phyloP scores from a whole-genome alignment of 1,284 basidiomycete genomes.

The Rhodotorula mucilaginosa region DNA sequence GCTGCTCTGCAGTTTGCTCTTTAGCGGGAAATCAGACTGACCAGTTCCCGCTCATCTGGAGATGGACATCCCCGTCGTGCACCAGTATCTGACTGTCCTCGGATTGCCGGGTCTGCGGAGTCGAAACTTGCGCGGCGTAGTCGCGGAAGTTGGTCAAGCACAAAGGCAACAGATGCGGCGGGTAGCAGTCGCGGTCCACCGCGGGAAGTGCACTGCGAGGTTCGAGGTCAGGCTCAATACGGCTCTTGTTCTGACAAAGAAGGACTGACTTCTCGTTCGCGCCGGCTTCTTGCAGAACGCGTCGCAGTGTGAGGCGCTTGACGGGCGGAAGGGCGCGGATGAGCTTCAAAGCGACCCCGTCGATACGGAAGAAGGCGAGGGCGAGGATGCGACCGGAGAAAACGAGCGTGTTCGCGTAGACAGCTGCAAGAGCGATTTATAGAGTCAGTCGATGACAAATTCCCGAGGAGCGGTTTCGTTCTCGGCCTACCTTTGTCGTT shows the following conservation, averaged over 20 bases:
- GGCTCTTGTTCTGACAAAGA: neutral
- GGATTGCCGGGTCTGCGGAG: neutral
- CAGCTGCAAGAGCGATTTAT: conserved; percentile 37
- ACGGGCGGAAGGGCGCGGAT: conserved; percentile 52
- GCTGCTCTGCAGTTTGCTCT: too few species aligned
- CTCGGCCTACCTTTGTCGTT: conserved; percentile 51
- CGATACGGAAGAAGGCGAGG: conserved; percentile 56
- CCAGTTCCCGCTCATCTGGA: conserved; percentile 46
- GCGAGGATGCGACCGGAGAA: conserved; percentile 55
- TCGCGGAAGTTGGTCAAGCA: conserved; percentile 29
- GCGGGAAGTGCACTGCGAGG: conserved; percentile 19
- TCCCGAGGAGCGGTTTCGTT: neutral
- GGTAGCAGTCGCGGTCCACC: conserved; percentile 26
- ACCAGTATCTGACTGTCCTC: conserved; percentile 28
- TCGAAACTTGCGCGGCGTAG: conserved; percentile 30
- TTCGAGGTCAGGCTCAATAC: neutral
- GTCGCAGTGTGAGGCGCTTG: conserved; percentile 51
- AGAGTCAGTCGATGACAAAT: neutral
- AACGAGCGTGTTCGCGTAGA: conserved; percentile 56
- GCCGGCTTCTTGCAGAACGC: conserved; percentile 45
- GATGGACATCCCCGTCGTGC: conserved; percentile 26
- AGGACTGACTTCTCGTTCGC: conserved; percentile 28
- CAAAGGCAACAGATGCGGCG: conserved; percentile 26
- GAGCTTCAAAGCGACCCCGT: conserved; percentile 55
- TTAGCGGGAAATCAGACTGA: neutral